A percentile compares a stretch with the other conserved stretches of the same genome.
Conservation (phyloP, 371 early-diverging fungal genomes). For the Fennellomyces sp. region DNA sequence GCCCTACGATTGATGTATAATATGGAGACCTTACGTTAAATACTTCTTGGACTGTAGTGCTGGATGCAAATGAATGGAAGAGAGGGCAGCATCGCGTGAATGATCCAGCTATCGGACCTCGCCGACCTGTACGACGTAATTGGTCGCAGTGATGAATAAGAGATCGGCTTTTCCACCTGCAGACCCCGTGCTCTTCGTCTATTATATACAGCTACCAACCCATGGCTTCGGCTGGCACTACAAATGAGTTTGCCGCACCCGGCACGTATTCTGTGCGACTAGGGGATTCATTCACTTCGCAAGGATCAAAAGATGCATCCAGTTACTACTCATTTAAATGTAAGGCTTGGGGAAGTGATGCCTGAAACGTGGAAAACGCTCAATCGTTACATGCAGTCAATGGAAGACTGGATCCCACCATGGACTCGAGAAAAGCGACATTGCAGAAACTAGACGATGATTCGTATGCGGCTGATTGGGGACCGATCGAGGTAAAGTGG, state of each 20-base stretch:
- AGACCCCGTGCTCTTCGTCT: too few species aligned
- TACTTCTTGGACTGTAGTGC: too few species aligned
- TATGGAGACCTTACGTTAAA: too few species aligned
- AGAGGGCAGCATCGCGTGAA: too few species aligned
- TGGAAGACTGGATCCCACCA: background rate
- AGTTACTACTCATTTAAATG: slow-evolving; percentile 4
- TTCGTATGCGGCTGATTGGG: slow-evolving; percentile 4
- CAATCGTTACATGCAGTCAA: background rate
- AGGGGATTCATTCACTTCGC: slow-evolving; percentile 2
- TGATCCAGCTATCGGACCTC: too few species aligned
- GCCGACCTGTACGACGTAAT: too few species aligned
- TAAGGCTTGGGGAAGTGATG: background rate
- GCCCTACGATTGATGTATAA: too few species aligned
- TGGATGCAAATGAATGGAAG: too few species aligned
- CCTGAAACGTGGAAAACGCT: too few species aligned
- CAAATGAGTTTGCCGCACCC: background rate
- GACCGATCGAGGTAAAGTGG: slow-evolving; percentile 2
- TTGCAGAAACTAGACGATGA: slow-evolving; percentile 3
- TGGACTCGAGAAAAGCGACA: background rate
- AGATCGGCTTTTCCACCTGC: too few species aligned
- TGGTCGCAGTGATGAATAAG: too few species aligned
- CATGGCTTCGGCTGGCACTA: background rate
- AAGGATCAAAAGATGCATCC: background rate
- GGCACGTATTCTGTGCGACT: slow-evolving; percentile 2
- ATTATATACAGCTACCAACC: background rate